Percentiles rank a stretch among this genome's conserved stretches.
Evolutionary conservation across 2,329 filamentous ascomycete genomes (phyloP).

Genomic region (Stagonosporopsis tanaceti): DNA sequence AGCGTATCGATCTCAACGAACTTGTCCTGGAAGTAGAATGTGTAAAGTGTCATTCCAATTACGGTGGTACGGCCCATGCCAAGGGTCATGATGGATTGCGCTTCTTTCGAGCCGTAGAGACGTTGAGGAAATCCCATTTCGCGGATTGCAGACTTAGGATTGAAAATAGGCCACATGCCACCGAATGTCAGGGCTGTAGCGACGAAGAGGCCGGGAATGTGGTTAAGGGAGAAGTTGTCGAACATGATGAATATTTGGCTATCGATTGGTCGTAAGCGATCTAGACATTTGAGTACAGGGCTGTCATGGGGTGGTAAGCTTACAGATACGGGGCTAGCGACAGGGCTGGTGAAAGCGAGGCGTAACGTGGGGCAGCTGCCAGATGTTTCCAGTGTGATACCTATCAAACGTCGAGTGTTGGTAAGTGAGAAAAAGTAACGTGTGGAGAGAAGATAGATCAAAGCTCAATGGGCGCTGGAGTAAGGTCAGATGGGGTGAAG

Average conservation of each 20-base stretch:
- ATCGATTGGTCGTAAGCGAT: background rate
- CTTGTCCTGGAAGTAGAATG: constrained; percentile 32
- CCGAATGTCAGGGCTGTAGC: constrained; percentile 45
- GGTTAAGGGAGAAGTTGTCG: constrained; percentile 8
- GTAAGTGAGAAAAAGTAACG: background rate
- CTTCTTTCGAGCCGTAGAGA: constrained; percentile 40
- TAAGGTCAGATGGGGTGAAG: too few relatives aligned
- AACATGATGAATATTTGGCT: background rate
- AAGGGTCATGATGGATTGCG: constrained; percentile 42
- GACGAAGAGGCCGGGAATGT: constrained; percentile 39
- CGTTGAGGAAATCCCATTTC: constrained; percentile 47
- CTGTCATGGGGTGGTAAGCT: background rate
- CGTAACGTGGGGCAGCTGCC: background rate
- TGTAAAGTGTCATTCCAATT: constrained; percentile 18
- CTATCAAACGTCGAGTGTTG: background rate
- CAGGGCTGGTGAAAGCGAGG: background rate
- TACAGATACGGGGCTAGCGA: background rate
- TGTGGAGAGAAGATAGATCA: background rate
- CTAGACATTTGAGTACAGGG: background rate
- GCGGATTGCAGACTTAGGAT: constrained; percentile 42
- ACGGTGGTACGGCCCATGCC: constrained; percentile 21
- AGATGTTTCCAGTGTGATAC: background rate
- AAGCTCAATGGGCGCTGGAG: background rate
- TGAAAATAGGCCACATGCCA: constrained; percentile 46
- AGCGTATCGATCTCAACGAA: constrained; percentile 31